These are phyloP conservation scores for Acacia acuminata DNA, from an alignment of 306 rosid genomes.

Conservation along the genomic window DNA sequence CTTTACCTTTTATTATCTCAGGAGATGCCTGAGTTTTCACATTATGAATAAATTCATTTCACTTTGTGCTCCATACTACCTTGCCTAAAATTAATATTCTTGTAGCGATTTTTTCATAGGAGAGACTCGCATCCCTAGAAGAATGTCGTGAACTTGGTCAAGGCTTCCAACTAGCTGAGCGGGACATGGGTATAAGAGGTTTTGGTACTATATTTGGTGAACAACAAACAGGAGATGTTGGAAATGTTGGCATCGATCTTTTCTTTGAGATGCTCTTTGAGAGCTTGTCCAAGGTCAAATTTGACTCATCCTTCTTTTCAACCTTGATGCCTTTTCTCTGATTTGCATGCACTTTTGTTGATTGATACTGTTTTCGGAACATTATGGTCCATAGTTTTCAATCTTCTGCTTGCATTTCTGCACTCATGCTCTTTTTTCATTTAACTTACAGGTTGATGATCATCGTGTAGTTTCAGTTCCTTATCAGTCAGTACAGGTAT, in stretches of 20 bases:
- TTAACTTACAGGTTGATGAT: constrained; percentile 79
- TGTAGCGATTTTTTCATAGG: constrained; percentile 55
- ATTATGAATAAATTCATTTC: neutral
- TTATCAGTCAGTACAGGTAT: constrained; percentile 80
- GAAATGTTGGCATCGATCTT: constrained; percentile 94
- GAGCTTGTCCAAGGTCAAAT: constrained; percentile 86
- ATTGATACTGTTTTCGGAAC: constrained; percentile 3
- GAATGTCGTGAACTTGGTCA: constrained; percentile 95
- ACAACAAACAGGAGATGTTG: constrained; percentile 96
- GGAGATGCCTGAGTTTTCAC: constrained; percentile 14
- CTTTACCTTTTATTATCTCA: constrained; percentile 19
- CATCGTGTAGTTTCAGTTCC: constrained; percentile 81
- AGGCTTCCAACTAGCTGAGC: constrained; percentile 97
- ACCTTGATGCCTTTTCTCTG: constrained; percentile 21
- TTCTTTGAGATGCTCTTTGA: constrained; percentile 99
- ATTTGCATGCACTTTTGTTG: constrained; percentile 20
- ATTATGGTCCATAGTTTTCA: constrained; percentile 19
- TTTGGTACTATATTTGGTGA: constrained; percentile 96
- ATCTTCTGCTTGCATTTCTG: constrained; percentile 21
- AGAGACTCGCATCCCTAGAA: constrained; percentile 91
- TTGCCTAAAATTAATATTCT: constrained; percentile 36
- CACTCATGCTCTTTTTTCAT: constrained; percentile 31
- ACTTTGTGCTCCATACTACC: neutral
- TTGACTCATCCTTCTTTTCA: constrained; percentile 20
- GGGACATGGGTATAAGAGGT: constrained; percentile 97